These are phyloP conservation scores for Pugionium cornutum DNA, from an alignment of 345 rosid species.

Conservation along the genomic window DNA sequence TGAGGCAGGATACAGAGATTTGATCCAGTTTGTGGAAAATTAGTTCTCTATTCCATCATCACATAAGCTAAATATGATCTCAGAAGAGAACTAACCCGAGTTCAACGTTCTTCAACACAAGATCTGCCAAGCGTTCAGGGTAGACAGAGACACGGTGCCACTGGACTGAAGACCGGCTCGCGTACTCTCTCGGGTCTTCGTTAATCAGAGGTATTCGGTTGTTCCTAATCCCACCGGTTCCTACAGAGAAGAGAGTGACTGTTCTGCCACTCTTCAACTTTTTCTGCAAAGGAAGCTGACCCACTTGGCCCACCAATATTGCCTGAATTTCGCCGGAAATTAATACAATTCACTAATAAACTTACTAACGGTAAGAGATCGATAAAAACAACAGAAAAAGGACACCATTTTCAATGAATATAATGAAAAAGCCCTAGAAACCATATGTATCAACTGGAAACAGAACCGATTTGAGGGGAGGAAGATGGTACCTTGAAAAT, in stretches of 20 bases:
- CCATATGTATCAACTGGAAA: background rate
- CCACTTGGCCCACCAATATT: constrained; percentile 86
- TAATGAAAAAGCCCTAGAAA: background rate
- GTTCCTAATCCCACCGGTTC: constrained; percentile 86
- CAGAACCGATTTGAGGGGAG: background rate
- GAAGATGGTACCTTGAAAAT: constrained; percentile 59
- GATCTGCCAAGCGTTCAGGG: constrained; percentile 54
- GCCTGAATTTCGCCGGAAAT: constrained; percentile 52
- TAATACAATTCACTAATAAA: background rate
- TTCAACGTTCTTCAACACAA: constrained; percentile 58
- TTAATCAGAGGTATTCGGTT: constrained; percentile 67
- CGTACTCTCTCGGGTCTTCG: constrained; percentile 77
- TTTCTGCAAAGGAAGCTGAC: constrained; percentile 79
- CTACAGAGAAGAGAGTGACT: constrained; percentile 66
- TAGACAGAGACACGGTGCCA: constrained; percentile 93
- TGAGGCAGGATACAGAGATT: background rate
- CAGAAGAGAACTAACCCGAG: constrained; percentile 70
- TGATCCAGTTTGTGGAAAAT: background rate
- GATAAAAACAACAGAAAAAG: background rate
- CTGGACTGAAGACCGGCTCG: constrained; percentile 65
- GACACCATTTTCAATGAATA: background rate
- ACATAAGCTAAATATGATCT: constrained; percentile 1
- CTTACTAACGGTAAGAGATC: background rate
- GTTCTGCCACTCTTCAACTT: constrained; percentile 61
- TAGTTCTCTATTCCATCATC: background rate